Percentiles rank a stretch among this genome's conserved stretches.
phyloP scores from a whole-genome alignment of 1,284 basidiomycete species.

The Veloporphyrellus conicus region DNA sequence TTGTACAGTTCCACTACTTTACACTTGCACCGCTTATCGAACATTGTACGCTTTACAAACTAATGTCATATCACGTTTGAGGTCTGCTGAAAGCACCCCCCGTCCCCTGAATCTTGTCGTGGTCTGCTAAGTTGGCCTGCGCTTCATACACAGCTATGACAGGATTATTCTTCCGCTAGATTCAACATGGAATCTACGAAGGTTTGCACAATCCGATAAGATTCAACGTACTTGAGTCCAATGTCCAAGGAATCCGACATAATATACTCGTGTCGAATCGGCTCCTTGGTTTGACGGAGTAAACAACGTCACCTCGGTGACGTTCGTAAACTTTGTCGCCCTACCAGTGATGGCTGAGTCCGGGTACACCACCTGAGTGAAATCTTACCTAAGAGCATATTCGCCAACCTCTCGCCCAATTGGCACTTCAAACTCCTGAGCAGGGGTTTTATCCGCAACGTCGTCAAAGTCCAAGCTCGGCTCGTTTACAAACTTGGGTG shows the following conservation, averaged over 20 bases:
- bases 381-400: constrained; percentile 61
- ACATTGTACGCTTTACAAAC: constrained; percentile 2
- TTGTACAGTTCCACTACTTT: constrained; percentile 14
- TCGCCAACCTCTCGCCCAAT: constrained; percentile 71
- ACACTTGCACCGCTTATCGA: constrained; percentile 13
- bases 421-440: constrained; percentile 66
- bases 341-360: constrained; percentile 36
- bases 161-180: constrained; percentile 62
- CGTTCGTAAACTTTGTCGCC: constrained; percentile 71
- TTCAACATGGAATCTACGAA: constrained; percentile 5
- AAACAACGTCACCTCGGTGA: constrained; percentile 69
- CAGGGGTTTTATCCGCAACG: constrained; percentile 52
- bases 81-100: constrained; percentile 51
- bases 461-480: constrained; percentile 73
- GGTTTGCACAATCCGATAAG: neutral
- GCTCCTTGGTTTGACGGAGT: constrained; percentile 71
- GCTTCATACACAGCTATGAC: constrained; percentile 76
- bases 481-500: constrained; percentile 61
- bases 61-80: constrained; percentile 20
- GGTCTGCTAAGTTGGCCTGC: constrained; percentile 75
- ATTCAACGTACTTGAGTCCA: constrained; percentile 61
- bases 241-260: constrained; percentile 73
- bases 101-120: constrained; percentile 72
- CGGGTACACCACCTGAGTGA: neutral
- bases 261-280: constrained; percentile 66